phyloP scores from a whole-genome alignment of 1,139 yeast genomes.

The Sugiyamaella japonica region DNA sequence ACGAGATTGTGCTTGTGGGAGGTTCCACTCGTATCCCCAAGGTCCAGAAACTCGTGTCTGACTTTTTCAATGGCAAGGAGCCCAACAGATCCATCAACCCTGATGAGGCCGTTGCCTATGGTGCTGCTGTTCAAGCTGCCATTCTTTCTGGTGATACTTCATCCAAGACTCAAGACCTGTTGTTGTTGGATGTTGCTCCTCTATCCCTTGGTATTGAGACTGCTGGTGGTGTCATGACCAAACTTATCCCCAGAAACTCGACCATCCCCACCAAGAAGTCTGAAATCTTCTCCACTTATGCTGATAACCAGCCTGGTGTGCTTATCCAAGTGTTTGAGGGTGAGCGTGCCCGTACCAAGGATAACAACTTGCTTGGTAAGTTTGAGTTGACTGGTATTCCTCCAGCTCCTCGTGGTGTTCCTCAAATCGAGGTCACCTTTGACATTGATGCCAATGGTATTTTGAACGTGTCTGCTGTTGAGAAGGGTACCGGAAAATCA shows the following conservation, averaged over 20 bases:
- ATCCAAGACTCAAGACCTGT: conserved; percentile 76
- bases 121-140: conserved; percentile 94
- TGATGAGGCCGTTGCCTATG: conserved; percentile 98
- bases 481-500: conserved; percentile 84
- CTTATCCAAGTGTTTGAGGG: conserved; percentile 92
- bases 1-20: conserved; percentile 98
- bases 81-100: conserved; percentile 97
- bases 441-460: conserved; percentile 93
- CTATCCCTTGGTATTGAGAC: conserved; percentile 90
- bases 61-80: conserved; percentile 98
- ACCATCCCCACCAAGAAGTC: conserved; percentile 93
- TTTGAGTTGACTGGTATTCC: conserved; percentile 90
- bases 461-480: conserved; percentile 90
- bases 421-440: conserved; percentile 91
- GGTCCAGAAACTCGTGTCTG: conserved; percentile 95
- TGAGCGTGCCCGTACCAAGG: conserved; percentile 91
- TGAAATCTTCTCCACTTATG: conserved; percentile 85
- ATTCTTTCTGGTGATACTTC: conserved; percentile 88
- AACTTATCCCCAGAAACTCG: conserved; percentile 88
- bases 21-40: conserved; percentile 99
- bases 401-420: conserved; percentile 96
- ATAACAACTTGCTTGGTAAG: conserved; percentile 91
- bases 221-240: conserved; percentile 93
- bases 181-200: conserved; percentile 84
- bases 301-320: conserved; percentile 94